phyloP scores from a whole-genome alignment of 148 eudicot species.

The Fagopyrum homotropicum region DNA sequence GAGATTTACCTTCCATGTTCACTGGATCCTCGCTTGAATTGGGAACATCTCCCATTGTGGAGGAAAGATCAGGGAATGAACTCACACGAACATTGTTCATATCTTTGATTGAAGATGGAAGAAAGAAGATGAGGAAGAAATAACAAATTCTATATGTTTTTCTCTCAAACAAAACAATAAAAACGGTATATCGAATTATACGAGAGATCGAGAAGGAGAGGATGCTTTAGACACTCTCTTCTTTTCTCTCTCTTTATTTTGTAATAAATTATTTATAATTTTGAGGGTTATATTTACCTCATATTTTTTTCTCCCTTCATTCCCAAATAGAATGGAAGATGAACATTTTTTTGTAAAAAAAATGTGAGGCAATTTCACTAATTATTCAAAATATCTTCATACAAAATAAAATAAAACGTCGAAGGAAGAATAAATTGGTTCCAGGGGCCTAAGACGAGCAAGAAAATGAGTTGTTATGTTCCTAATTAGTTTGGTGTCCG shows the following conservation, averaged over 20 bases:
- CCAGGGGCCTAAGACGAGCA: too few relatives aligned
- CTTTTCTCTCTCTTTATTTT: background rate
- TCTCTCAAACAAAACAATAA: too few relatives aligned
- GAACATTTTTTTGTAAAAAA: background rate
- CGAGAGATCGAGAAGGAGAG: conserved; percentile 8
- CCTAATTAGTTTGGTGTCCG: too few relatives aligned
- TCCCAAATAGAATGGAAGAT: background rate
- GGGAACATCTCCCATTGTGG: conserved; percentile 12
- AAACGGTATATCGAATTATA: background rate
- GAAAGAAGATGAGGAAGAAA: background rate
- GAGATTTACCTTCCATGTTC: conserved; percentile 60
- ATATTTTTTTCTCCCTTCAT: background rate
- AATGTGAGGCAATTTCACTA: too few relatives aligned
- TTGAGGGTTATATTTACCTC: background rate
- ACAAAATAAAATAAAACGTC: too few relatives aligned
- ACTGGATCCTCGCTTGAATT: conserved; percentile 27
- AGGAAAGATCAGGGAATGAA: conserved; percentile 49
- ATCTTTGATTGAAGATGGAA: background rate
- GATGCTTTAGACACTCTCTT: conserved; percentile 3
- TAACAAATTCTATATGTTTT: background rate
- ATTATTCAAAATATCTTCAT: too few relatives aligned
- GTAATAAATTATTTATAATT: background rate
- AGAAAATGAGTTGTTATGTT: too few relatives aligned
- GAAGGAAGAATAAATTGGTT: too few relatives aligned
- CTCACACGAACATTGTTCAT: conserved; percentile 47